Base-by-base conservation (phyloP, 768 basidiomycete genomes). In the Mycena belliarum region DNA sequence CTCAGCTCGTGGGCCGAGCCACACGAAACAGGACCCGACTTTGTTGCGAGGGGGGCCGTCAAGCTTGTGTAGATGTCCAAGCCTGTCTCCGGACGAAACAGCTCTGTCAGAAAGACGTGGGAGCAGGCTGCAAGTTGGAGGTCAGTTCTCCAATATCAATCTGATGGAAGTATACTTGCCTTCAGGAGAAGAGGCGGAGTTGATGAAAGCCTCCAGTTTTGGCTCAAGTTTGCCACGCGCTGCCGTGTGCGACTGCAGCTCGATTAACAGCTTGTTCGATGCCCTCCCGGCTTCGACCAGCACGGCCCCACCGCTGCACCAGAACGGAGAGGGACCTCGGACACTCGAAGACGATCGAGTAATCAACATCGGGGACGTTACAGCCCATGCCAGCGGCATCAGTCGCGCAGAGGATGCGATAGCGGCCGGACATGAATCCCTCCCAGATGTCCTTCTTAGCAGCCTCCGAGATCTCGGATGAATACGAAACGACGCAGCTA, bases 321-420 rank as follows among this genome's bases (percentile, higher is more conserved):
- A 68, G 53, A 6, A 59, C 47, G 3, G 61, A 44, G 7, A 68
- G 38, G 6, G 65, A 60, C 70, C 41, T 57, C 9, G 67, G 66
- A 16, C 65, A 56, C 16, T 63, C 67, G 57, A 71, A 68, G 4
- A 65, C 55, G 2, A 66, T 59, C 14, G 66, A 61, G 52, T 59
- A 61, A 23, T 67, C 24, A 32, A 72, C 47, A 47, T 72, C 65
- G 0, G 66, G 55, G 5, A 70, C 60, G 49, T 70, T 70, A 41
- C 70, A 71, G 10, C 71, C 71, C 70, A 72, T 72, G 14, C 70
- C 68, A 3, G 71, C 71, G 18, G 70, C 71, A 60, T 71, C 71
- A 14, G 69, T 71, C 7, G 65, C 67, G 37, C 66, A 68, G 9
- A 73, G 46, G 23, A 73, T 66, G 8, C 66, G 64, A n/a, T 53